phyloP scores from a whole-genome alignment of 1,284 basidiomycete species.

The Tilletia walkeri region DNA sequence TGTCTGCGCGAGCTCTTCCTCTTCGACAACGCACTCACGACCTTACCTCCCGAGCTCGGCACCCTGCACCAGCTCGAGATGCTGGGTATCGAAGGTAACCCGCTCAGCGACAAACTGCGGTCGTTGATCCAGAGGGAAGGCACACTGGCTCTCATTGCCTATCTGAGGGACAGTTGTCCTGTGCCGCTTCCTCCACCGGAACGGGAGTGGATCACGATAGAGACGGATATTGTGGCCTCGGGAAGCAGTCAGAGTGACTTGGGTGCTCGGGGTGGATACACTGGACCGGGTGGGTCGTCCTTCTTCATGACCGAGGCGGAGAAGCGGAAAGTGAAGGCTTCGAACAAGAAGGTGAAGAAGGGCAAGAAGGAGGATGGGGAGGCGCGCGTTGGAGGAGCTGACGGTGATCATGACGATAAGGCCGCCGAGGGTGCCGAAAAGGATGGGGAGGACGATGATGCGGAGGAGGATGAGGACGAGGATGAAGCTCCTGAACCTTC shows the following conservation, averaged over 20 bases:
- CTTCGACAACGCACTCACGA: conserved; percentile 88
- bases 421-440: background rate
- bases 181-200: conserved; percentile 78
- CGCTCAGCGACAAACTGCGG: conserved; percentile 75
- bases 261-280: conserved; percentile 45
- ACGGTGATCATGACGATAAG: too few species aligned
- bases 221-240: conserved; percentile 64
- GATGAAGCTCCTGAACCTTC: conserved; percentile 45
- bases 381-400: too few species aligned
- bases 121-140: conserved; percentile 88
- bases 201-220: conserved; percentile 75
- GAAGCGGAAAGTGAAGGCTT: too few species aligned
- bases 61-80: conserved; percentile 88
- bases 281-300: conserved; percentile 20
- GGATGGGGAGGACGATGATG: background rate
- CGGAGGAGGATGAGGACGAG: conserved; percentile 20
- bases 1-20: conserved; percentile 86
- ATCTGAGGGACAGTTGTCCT: conserved; percentile 82
- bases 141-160: conserved; percentile 79
- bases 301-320: too few species aligned
- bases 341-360: background rate
- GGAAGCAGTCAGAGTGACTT: conserved; percentile 40
- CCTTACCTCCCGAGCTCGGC: conserved; percentile 83
- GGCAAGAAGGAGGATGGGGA: background rate
- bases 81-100: conserved; percentile 93